Evolutionary conservation across 1,284 basidiomycete species (phyloP).

Genomic region (Megacollybia platyphylla): DNA sequence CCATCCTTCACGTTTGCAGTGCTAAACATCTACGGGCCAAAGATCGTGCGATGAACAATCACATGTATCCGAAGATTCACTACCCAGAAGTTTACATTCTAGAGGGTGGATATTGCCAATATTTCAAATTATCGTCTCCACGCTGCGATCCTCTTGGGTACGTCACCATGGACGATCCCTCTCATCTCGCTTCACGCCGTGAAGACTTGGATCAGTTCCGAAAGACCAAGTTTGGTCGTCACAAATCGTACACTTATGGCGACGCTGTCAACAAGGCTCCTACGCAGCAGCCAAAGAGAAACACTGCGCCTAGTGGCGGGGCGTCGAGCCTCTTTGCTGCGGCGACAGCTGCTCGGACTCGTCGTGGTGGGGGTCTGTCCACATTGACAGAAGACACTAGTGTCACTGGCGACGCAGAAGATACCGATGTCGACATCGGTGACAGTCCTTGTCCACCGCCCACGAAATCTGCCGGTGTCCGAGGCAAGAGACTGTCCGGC

Average conservation of each 20-base stretch:
- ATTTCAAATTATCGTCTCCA: conserved; percentile 55
- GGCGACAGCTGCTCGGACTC: conserved; percentile 36
- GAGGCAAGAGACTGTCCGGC: conserved; percentile 34
- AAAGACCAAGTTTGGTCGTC: conserved; percentile 73
- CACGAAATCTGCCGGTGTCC: conserved; percentile 36
- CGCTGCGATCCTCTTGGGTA: conserved; percentile 80
- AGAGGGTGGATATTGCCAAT: conserved; percentile 89
- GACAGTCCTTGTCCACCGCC: conserved; percentile 75
- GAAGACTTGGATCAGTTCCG: conserved; percentile 89
- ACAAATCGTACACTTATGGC: conserved; percentile 83
- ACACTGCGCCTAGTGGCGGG: conserved; percentile 40
- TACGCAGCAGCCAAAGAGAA: conserved; percentile 38
- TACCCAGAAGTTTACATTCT: conserved; percentile 97
- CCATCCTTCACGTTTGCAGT: conserved; percentile 25
- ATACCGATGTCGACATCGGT: conserved; percentile 63
- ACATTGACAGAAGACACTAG: conserved; percentile 58
- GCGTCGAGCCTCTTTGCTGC: conserved; percentile 50
- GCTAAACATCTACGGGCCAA: conserved; percentile 87
- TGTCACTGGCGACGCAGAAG: conserved; percentile 43
- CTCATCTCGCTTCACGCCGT: conserved; percentile 64
- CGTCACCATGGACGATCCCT: conserved; percentile 90
- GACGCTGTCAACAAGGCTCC: conserved; percentile 31
- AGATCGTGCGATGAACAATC: conserved; percentile 81
- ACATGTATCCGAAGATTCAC: conserved; percentile 84
- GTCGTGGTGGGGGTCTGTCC: conserved; percentile 40